phyloP scores from a whole-genome alignment of 2,329 filamentous ascomycete species.

The Aspergillus proliferans region DNA sequence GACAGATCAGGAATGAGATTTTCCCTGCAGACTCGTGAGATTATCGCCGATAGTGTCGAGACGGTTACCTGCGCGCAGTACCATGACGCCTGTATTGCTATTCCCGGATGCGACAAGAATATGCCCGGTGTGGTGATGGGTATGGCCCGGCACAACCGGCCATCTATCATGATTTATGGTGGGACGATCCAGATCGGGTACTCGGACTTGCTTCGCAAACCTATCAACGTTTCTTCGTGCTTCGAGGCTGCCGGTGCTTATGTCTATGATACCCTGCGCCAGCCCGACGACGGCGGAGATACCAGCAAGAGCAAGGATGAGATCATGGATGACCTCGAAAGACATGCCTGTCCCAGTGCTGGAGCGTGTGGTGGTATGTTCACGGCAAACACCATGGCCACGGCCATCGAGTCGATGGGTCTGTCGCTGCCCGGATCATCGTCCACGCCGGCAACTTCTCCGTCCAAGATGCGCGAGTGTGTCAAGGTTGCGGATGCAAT shows the following conservation, averaged over 20 bases:
- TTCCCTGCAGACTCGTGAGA: conserved; percentile 80
- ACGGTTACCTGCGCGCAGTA: conserved; percentile 86
- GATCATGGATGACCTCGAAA: conserved; percentile 76
- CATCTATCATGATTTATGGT: conserved; percentile 92
- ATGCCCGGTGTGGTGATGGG: conserved; percentile 93
- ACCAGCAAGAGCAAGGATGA: conserved; percentile 65
- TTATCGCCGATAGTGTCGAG: conserved; percentile 92
- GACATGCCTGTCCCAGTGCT: conserved; percentile 67
- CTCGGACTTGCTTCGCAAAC: conserved; percentile 65
- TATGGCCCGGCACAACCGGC: conserved; percentile 82
- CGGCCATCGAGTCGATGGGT: conserved; percentile 83
- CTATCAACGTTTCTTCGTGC: conserved; percentile 82
- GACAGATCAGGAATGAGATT: conserved; percentile 72
- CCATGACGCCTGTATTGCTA: conserved; percentile 87
- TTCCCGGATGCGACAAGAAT: conserved; percentile 95
- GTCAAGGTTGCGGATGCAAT: conserved; percentile 74
- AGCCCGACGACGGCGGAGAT: conserved; percentile 60
- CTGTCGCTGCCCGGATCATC: conserved; percentile 76
- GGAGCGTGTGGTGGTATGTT: conserved; percentile 91
- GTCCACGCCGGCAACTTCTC: conserved; percentile 71
- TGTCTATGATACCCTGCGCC: conserved; percentile 65
- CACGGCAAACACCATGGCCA: conserved; percentile 91
- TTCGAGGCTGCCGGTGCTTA: conserved; percentile 84
- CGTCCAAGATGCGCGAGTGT: conserved; percentile 82
- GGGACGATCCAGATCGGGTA: conserved; percentile 87